Conservation (phyloP, 345 rosid species). For the Laguncularia racemosa region DNA sequence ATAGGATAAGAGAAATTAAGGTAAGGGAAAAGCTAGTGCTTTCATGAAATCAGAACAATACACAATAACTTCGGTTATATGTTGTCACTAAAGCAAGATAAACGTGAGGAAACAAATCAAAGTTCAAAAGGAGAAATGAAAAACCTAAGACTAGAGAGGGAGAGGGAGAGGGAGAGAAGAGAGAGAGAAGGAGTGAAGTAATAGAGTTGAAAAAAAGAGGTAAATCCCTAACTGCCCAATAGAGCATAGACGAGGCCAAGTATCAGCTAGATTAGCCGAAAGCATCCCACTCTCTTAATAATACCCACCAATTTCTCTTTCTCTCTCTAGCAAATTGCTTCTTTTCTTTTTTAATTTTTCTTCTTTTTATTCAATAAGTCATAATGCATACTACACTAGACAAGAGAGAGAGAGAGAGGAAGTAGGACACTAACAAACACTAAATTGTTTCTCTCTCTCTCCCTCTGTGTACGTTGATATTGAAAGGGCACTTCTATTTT, state of each 20-base stretch:
- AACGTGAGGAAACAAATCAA: background rate
- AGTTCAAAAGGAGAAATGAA: background rate
- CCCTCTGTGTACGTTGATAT: background rate
- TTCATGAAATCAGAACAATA: no score
- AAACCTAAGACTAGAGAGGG: conserved; percentile 7
- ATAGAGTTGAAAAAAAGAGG: conserved; percentile 8
- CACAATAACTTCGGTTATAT: background rate
- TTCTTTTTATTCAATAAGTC: conserved; percentile 11
- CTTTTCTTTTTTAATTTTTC: conserved; percentile 12
- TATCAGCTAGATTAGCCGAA: conserved; percentile 44
- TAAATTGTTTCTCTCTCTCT: background rate
- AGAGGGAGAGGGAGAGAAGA: conserved; percentile 10
- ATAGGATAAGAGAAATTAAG: no score
- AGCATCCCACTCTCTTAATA: conserved; percentile 21
- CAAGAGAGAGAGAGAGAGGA: background rate
- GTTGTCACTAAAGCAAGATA: background rate
- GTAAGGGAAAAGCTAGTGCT: no score
- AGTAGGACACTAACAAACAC: background rate
- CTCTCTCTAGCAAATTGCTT: conserved; percentile 47
- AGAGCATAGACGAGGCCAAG: conserved; percentile 40
- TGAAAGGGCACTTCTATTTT: conserved; percentile 4
- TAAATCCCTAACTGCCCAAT: conserved; percentile 25
- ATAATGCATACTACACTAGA: background rate
- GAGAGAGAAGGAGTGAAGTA: conserved; percentile 2
- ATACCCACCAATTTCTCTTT: conserved; percentile 12